Conservation (phyloP, 2,329 filamentous ascomycete genomes). For the Trichophyton simii region DNA sequence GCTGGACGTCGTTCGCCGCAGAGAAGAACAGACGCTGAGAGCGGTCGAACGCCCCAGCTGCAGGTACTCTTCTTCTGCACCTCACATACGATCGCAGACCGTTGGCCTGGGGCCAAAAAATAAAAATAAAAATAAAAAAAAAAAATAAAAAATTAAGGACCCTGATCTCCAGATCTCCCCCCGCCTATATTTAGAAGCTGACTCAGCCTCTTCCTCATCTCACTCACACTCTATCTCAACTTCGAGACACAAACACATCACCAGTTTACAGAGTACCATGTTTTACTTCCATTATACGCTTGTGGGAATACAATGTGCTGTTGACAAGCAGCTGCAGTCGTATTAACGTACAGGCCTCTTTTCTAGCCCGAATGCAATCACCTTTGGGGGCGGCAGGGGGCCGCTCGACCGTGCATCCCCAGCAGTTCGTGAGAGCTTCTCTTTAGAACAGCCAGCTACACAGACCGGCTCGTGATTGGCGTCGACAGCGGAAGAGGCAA, state of each 20-base stretch:
- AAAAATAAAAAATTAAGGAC: background rate
- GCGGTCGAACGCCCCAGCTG: background rate
- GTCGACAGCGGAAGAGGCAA: background rate
- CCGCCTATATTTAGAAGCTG: background rate
- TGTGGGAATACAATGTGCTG: too few species aligned
- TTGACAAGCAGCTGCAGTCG: too few species aligned
- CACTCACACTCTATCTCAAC: background rate
- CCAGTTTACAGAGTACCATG: background rate
- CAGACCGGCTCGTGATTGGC: background rate
- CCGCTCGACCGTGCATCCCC: background rate
- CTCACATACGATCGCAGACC: background rate
- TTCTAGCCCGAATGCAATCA: background rate
- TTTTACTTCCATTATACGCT: too few species aligned
- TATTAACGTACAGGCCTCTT: too few species aligned
- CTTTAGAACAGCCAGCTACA: background rate
- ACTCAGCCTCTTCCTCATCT: background rate
- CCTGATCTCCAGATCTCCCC: slow-evolving; percentile 1
- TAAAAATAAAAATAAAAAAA: too few species aligned
- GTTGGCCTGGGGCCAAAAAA: slow-evolving; percentile 1
- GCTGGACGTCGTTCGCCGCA: background rate
- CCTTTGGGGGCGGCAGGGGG: background rate
- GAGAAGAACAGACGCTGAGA: background rate
- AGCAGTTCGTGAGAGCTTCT: background rate
- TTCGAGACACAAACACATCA: background rate
- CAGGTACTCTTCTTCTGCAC: background rate